phyloP scores from a whole-genome alignment of 345 rosid genomes.

The Psidium friedrichsthalianum region DNA sequence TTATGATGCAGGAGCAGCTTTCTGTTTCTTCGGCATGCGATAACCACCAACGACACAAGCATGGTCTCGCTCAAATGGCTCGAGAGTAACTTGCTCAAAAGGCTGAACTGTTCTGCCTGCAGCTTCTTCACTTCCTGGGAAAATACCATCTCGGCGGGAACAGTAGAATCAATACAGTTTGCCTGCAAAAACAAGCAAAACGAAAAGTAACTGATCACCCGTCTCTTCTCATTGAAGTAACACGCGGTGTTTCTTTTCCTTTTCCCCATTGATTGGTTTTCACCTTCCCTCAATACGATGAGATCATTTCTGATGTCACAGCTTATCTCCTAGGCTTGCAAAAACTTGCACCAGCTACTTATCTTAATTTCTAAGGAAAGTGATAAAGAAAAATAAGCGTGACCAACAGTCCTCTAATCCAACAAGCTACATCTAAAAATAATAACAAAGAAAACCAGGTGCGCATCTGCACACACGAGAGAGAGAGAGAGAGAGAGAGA shows the following conservation, averaged over 20 bases:
- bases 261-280: neutral
- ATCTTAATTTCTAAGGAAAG: neutral
- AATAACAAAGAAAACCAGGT: neutral
- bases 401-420: neutral
- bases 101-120: slow-evolving; percentile 83
- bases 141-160: slow-evolving; percentile 75
- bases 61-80: slow-evolving; percentile 92
- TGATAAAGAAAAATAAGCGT: neutral
- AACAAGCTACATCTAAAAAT: neutral
- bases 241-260: neutral
- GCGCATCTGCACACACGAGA: neutral
- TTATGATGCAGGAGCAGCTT: slow-evolving; percentile 9
- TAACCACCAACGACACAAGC: slow-evolving; percentile 88
- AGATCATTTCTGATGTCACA: neutral
- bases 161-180: slow-evolving; percentile 83
- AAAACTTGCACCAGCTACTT: neutral
- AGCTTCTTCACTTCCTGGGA: slow-evolving; percentile 80
- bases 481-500: neutral
- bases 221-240: neutral
- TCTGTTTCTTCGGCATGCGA: slow-evolving; percentile 78
- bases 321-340: neutral
- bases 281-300: neutral
- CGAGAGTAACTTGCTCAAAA: slow-evolving; percentile 72
- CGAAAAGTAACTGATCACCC: neutral
- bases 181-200: slow-evolving; percentile 27